Evolutionary conservation across 2,329 filamentous ascomycete species (phyloP), one percentile per base, ranked within the genome.

Genomic region (Aspergillus pseudotamarii): DNA sequence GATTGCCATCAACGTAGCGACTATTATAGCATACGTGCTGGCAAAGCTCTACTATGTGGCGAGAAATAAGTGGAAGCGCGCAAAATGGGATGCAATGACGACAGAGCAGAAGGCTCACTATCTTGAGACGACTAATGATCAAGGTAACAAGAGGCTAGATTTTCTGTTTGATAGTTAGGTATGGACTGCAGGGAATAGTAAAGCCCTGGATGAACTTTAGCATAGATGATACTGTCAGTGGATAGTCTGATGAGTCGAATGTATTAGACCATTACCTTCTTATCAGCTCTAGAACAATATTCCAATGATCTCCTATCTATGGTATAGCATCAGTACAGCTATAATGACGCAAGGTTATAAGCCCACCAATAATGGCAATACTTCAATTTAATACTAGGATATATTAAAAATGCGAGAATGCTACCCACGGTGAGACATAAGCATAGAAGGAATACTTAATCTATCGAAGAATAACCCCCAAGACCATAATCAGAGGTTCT

Each of bases 111-210:
- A 81, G 71, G 76, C 80, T 32, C 71, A 81, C 1, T 87, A 87
- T 63, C 63, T 83, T 3, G 68, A 79, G 38, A 84, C 80, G 32
- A 85, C 83, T 0, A 81, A 74, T 4, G 84, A 87, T 62, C 78
- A 86, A 69, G 85, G 85, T 0, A 81, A 81, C 62, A 83, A 86
- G 74, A 78, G 84, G 55, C 71, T 86, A 59, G 84, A 87, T 66
- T 87, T 87, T 69, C 72, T 82, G 21, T 87, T 87, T 64, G 80
- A 73, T 12, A 82, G 84, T 66, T 85, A 77, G 43, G 61, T 38
- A 6, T 19, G 54, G 23, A 16, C 2, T 8, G 23, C 12, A 16
- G 23, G 6, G n/a, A 16, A 14, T 28, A 28, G 21, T 4, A 16
- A 26, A 28, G 21, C 45, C 16, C 6, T 23, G 43, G 21, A 23